phyloP scores from a whole-genome alignment of 2,329 filamentous ascomycete species.

The Trichoderma pleuroti region DNA sequence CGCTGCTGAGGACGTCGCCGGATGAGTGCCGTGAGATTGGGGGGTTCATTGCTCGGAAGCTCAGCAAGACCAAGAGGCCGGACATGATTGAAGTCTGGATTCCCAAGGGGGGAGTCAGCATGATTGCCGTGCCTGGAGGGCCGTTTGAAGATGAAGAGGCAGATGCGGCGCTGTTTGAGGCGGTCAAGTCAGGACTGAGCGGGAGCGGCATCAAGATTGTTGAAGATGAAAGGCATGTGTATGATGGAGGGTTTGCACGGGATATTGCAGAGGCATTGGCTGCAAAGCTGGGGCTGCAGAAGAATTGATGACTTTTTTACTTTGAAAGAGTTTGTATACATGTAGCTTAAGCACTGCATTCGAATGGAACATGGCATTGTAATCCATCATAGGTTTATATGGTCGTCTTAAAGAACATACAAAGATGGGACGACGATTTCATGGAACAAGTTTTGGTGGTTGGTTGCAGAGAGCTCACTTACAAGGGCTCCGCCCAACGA shows the following conservation, averaged over 20 bases:
- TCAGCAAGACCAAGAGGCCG: conserved; percentile 41
- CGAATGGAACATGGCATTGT: too few species aligned
- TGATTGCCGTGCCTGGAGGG: conserved; percentile 51
- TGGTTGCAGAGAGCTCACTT: background rate
- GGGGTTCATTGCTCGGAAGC: conserved; percentile 51
- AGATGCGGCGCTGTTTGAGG: conserved; percentile 50
- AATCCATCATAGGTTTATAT: background rate
- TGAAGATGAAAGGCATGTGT: conserved; percentile 50
- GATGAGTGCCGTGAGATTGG: conserved; percentile 57
- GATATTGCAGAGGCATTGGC: conserved; percentile 44
- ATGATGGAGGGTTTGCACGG: conserved; percentile 50
- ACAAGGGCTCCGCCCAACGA: background rate
- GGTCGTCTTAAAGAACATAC: background rate
- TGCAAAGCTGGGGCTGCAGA: conserved; percentile 26
- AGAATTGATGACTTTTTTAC: background rate
- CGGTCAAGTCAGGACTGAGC: conserved; percentile 47
- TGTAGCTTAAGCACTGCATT: too few species aligned
- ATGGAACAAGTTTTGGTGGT: background rate
- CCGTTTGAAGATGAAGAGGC: conserved; percentile 48
- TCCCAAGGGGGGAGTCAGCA: conserved; percentile 58
- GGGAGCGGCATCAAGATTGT: conserved; percentile 48
- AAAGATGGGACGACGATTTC: background rate
- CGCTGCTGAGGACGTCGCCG: conserved; percentile 60
- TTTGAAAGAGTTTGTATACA: background rate
- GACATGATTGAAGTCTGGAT: conserved; percentile 53